These are phyloP conservation scores for Cyclocybe aegerita DNA, from an alignment of 768 basidiomycete species.

Conservation along the genomic window DNA sequence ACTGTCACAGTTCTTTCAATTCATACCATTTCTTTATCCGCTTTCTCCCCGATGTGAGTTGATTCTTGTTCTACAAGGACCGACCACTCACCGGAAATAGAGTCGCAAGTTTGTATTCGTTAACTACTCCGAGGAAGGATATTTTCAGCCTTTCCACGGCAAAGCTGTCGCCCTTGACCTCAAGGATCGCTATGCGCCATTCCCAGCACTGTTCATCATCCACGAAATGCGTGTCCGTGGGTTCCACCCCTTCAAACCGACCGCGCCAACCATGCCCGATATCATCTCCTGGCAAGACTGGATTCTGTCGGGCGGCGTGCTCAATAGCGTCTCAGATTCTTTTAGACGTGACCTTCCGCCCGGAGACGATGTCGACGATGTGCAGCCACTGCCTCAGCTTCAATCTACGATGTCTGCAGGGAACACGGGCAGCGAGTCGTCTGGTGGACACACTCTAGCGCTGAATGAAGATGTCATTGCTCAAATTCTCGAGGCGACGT, in stretches of 20 bases:
- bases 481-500: conserved; percentile 28
- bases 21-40: conserved; percentile 23
- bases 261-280: conserved; percentile 12
- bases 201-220: conserved; percentile 29
- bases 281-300: conserved; percentile 19
- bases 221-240: conserved; percentile 35
- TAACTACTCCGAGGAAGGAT: conserved; percentile 19
- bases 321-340: conserved; percentile 5
- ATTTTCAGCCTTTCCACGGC: conserved; percentile 24
- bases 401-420: neutral
- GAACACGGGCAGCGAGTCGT: conserved; percentile 12
- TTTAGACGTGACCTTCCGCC: too few species aligned
- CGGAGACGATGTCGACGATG: too few species aligned
- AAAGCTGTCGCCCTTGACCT: conserved; percentile 31
- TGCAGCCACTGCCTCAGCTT: too few species aligned
- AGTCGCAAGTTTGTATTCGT: conserved; percentile 24
- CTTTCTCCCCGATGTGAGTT: conserved; percentile 23
- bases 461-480: conserved; percentile 10
- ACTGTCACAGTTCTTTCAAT: conserved; percentile 17
- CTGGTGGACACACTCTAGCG: conserved; percentile 12
- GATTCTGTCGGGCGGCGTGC: conserved; percentile 12
- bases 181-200: conserved; percentile 22
- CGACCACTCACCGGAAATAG: conserved; percentile 5
- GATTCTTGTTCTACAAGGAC: neutral
- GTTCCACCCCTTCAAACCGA: conserved; percentile 23